Conservation (phyloP, 2,329 filamentous ascomycete genomes). For the Alternaria hordeiaustralica region DNA sequence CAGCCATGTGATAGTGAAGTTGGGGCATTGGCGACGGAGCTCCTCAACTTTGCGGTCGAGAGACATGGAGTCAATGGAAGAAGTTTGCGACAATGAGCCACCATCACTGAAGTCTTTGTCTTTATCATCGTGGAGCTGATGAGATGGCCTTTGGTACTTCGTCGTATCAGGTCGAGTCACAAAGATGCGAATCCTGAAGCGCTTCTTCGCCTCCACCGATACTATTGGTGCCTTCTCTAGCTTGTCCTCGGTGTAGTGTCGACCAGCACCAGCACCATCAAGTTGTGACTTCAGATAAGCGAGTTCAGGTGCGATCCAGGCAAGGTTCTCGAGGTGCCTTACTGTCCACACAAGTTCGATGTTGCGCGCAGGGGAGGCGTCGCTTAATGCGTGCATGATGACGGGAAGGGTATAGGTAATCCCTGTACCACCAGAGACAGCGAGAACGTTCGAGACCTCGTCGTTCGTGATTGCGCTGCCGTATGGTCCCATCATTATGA, state of each 20-base stretch:
- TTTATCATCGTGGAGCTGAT: background rate
- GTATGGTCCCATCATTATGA: conserved; percentile 11
- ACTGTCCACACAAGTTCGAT: conserved; percentile 9
- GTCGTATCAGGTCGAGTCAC: background rate
- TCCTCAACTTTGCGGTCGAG: background rate
- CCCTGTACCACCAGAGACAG: conserved; percentile 7
- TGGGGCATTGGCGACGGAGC: background rate
- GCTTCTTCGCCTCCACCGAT: background rate
- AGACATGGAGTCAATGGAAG: background rate
- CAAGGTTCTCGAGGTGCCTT: conserved; percentile 6
- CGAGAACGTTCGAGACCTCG: conserved; percentile 4
- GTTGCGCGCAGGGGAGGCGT: conserved; percentile 1
- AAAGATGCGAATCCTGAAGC: conserved; percentile 6
- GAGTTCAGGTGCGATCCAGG: conserved; percentile 2
- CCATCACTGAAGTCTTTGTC: background rate
- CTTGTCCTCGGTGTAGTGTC: background rate
- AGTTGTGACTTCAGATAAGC: conserved; percentile 5
- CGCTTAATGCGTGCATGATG: conserved; percentile 1
- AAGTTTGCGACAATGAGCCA: background rate
- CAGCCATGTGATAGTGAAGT: conserved; percentile 8
- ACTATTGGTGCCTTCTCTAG: conserved; percentile 1
- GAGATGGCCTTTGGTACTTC: background rate
- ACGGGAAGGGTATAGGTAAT: conserved; percentile 7
- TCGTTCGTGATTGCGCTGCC: conserved; percentile 2
- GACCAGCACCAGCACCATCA: background rate